A percentile compares a stretch with the other conserved stretches of the same genome.
Evolutionary conservation across 306 rosid genomes (phyloP).

Genomic region (Cucurbita maxima): DNA sequence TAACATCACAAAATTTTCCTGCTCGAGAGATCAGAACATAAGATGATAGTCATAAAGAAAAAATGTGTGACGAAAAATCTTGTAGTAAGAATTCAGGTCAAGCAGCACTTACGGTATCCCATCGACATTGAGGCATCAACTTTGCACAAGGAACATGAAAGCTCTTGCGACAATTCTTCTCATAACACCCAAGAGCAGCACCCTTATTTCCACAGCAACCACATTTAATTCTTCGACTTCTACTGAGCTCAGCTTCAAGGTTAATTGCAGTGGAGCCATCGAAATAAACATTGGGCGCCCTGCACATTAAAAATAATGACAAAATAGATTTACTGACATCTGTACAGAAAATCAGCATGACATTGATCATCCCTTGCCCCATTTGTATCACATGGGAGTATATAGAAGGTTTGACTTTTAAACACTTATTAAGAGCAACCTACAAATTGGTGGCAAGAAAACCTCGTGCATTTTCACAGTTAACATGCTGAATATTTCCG

Average conservation of each 20-base stretch:
- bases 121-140: slow-evolving; percentile 68
- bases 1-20: slow-evolving; percentile 81
- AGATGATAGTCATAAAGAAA: not conserved
- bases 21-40: slow-evolving; percentile 6
- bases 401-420: not conserved
- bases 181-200: slow-evolving; percentile 81
- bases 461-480: not conserved
- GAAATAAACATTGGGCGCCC: slow-evolving; percentile 94
- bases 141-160: slow-evolving; percentile 83
- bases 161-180: slow-evolving; percentile 78
- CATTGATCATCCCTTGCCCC: not conserved
- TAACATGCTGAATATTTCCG: not conserved
- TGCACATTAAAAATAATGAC: slow-evolving; percentile 12
- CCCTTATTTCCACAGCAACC: slow-evolving; percentile 77
- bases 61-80: not conserved
- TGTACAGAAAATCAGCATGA: not conserved
- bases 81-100: not conserved
- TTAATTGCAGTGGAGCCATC: slow-evolving; percentile 53
- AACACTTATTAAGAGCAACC: not conserved
- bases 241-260: slow-evolving; percentile 75
- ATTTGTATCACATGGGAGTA: not conserved
- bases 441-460: not conserved
- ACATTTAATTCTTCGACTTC: slow-evolving; percentile 81
- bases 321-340: not conserved
- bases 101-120: slow-evolving; percentile 52